Conservation (phyloP, 306 rosid genomes). For the Gastrolobium bilobum region DNA sequence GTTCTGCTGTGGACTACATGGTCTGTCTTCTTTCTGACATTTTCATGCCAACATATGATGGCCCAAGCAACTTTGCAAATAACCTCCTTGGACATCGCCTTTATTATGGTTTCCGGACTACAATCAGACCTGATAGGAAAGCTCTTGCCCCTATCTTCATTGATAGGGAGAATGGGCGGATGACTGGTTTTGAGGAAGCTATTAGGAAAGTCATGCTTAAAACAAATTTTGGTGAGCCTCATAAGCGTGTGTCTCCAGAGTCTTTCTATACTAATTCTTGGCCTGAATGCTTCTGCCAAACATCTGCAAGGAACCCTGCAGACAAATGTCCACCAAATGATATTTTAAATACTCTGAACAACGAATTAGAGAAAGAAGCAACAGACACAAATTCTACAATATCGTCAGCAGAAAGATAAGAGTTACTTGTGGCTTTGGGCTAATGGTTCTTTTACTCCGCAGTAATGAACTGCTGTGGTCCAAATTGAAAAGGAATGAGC, state of each 20-base stretch:
- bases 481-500: slow-evolving; percentile 47
- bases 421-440: slow-evolving; percentile 40
- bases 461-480: slow-evolving; percentile 43
- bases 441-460: slow-evolving; percentile 42
- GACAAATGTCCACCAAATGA: slow-evolving; percentile 89
- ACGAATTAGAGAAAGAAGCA: slow-evolving; percentile 58
- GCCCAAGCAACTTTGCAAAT: slow-evolving; percentile 99
- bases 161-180: slow-evolving; percentile 72
- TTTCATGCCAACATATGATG: slow-evolving; percentile 99
- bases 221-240: slow-evolving; percentile 93
- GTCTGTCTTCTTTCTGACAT: slow-evolving; percentile 98
- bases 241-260: slow-evolving; percentile 84
- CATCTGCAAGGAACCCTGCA: slow-evolving; percentile 67
- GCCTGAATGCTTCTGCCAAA: slow-evolving; percentile 98
- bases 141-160: slow-evolving; percentile 95
- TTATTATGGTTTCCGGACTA: slow-evolving; percentile 93
- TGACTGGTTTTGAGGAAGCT: slow-evolving; percentile 80
- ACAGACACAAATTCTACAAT: slow-evolving; percentile 57
- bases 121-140: slow-evolving; percentile 93
- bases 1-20: slow-evolving; percentile 99
- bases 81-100: slow-evolving; percentile 98
- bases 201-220: slow-evolving; percentile 77
- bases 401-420: slow-evolving; percentile 52
- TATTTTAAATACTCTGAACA: slow-evolving; percentile 63
- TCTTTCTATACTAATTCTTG: slow-evolving; percentile 98